A percentile compares a stretch with the other conserved stretches of the same genome.
These are phyloP conservation scores for Pichia insulana DNA, from an alignment of 805 yeast genomes.

Conservation along the genomic window DNA sequence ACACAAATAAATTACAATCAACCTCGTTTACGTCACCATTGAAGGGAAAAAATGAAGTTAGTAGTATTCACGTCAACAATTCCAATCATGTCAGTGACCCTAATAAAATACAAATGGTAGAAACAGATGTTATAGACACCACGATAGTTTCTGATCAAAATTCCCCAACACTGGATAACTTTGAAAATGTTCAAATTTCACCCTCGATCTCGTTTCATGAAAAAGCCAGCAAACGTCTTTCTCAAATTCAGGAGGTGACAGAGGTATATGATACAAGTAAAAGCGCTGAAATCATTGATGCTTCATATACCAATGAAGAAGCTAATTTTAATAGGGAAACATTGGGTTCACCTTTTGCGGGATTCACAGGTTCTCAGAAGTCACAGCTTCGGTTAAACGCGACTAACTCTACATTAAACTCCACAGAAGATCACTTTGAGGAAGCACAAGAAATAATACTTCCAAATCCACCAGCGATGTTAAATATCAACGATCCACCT, in stretches of 20 bases:
- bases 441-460: conserved; percentile 6
- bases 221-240: conserved; percentile 9
- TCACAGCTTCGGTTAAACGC: background rate
- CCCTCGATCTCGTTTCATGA: background rate
- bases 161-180: no score
- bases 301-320: conserved; percentile 11
- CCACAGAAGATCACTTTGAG: conserved; percentile 6
- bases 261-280: conserved; percentile 11
- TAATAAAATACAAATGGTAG: background rate
- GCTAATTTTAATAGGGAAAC: conserved; percentile 1
- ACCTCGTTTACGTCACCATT: background rate
- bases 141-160: conserved; percentile 4
- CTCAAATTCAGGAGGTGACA: conserved; percentile 13
- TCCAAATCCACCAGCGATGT: background rate
- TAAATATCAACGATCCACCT: background rate
- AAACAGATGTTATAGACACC: conserved; percentile 4
- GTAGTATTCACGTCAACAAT: background rate
- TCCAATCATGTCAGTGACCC: background rate
- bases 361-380: background rate
- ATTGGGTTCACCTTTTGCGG: background rate
- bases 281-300: conserved; percentile 9
- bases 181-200: background rate
- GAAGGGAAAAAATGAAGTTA: conserved; percentile 3
- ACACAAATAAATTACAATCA: background rate
- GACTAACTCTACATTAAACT: background rate